These are phyloP conservation scores for Pestalotiopsis fici DNA, from an alignment of 2,329 filamentous ascomycete genomes.

Conservation along the genomic window DNA sequence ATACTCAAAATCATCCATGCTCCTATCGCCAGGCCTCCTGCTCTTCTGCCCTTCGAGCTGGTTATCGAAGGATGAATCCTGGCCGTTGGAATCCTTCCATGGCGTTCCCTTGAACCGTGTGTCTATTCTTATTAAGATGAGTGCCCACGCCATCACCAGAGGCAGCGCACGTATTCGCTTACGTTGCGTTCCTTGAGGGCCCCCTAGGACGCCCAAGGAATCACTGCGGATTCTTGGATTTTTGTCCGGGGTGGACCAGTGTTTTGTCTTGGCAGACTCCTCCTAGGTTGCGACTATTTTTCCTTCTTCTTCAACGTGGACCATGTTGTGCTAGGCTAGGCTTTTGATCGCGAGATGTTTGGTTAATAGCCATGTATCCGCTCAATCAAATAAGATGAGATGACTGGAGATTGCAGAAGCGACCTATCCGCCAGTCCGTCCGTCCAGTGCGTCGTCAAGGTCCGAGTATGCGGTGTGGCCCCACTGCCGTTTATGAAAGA, in stretches of 20 bases:
- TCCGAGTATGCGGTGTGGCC: neutral
- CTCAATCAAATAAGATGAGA: neutral
- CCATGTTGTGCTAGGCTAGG: neutral
- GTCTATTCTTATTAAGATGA: neutral
- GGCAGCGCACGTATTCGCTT: neutral
- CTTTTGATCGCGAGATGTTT: neutral
- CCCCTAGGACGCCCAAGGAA: neutral
- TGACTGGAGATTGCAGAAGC: neutral
- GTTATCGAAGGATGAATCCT: neutral
- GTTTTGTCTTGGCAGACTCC: neutral
- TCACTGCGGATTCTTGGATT: neutral
- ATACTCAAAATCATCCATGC: neutral
- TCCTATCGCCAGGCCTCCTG: neutral
- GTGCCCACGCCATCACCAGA: neutral
- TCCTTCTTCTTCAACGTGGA: neutral
- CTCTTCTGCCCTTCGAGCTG: neutral
- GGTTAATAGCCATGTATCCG: neutral
- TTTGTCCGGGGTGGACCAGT: neutral
- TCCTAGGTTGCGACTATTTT: neutral
- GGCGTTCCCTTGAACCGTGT: neutral
- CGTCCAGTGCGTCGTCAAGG: neutral
- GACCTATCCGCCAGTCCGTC: neutral
- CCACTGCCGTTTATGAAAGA: neutral
- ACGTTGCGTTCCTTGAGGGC: neutral
- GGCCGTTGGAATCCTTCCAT: neutral